Evolutionary conservation across 2,329 filamentous ascomycete genomes (phyloP).

Genomic region (Phyllosticta citrichinensis): DNA sequence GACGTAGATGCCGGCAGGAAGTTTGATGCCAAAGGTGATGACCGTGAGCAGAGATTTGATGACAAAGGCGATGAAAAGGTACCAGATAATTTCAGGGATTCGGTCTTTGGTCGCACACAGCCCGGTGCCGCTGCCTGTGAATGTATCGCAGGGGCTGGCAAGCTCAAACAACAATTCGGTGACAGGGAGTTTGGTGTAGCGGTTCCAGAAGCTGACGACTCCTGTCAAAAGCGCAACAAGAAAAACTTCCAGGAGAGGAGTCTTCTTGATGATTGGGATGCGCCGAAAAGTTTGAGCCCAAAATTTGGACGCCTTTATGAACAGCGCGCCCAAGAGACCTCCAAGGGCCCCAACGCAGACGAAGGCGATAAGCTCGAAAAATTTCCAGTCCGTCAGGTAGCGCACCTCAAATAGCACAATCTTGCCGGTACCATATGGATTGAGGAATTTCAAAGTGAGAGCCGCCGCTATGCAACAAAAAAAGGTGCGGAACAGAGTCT

Average conservation of each 20-base stretch:
- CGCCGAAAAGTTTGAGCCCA: constrained; percentile 88
- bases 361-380: constrained; percentile 81
- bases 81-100: constrained; percentile 66
- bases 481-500: constrained; percentile 94
- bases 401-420: constrained; percentile 95
- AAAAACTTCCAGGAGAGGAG: constrained; percentile 78
- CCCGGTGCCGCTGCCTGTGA: constrained; percentile 56
- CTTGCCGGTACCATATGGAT: constrained; percentile 92
- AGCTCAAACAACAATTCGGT: constrained; percentile 85
- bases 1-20: constrained; percentile 94
- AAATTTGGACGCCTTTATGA: constrained; percentile 87
- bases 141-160: constrained; percentile 73
- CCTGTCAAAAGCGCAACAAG: constrained; percentile 80
- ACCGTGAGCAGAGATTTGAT: constrained; percentile 84
- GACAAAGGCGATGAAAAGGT: constrained; percentile 67
- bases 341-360: constrained; percentile 78
- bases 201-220: constrained; percentile 85
- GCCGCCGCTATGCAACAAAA: constrained; percentile 93
- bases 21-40: constrained; percentile 91
- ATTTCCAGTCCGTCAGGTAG: constrained; percentile 83
- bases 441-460: constrained; percentile 83
- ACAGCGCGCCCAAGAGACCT: constrained; percentile 75
- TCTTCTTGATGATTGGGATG: constrained; percentile 67
- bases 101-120: constrained; percentile 68
- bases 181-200: constrained; percentile 78